Percentiles rank a stretch among this genome's conserved stretches.
phyloP scores from a whole-genome alignment of 169 alveolate species.

The Amoebophrya sp. region DNA sequence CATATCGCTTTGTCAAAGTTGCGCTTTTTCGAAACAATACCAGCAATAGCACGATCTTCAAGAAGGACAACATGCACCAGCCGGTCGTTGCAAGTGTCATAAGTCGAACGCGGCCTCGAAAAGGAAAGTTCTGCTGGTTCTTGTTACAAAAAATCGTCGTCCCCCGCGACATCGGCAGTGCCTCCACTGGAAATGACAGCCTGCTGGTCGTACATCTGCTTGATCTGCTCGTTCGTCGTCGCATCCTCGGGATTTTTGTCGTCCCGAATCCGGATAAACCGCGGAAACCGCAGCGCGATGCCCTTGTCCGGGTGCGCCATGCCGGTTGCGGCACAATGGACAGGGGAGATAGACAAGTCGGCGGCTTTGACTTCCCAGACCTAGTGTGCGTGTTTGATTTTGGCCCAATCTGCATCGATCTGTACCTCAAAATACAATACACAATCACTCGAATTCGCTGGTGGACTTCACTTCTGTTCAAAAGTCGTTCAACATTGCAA shows the following conservation, averaged over 20 bases:
- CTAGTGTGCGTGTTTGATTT: constrained; percentile 38
- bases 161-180: background rate
- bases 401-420: background rate
- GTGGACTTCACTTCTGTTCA: too few species aligned
- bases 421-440: too few species aligned
- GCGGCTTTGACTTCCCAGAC: constrained; percentile 98
- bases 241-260: constrained; percentile 82
- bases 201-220: constrained; percentile 46
- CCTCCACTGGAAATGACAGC: constrained; percentile 7
- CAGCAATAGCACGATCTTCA: too few species aligned
- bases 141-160: background rate
- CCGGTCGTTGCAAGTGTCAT: too few species aligned
- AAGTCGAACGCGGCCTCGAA: too few species aligned
- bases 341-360: constrained; percentile 92
- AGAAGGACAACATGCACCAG: too few species aligned
- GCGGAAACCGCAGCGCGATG: constrained; percentile 94
- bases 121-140: too few species aligned
- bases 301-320: constrained; percentile 77
- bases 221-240: constrained; percentile 44
- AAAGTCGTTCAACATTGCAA: too few species aligned
- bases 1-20: too few species aligned
- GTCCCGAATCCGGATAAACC: constrained; percentile 89
- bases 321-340: constrained; percentile 89
- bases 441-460: too few species aligned
- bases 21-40: too few species aligned